Base-by-base conservation (phyloP, 2,329 filamentous ascomycete species). In the Calonectria hongkongensis region DNA sequence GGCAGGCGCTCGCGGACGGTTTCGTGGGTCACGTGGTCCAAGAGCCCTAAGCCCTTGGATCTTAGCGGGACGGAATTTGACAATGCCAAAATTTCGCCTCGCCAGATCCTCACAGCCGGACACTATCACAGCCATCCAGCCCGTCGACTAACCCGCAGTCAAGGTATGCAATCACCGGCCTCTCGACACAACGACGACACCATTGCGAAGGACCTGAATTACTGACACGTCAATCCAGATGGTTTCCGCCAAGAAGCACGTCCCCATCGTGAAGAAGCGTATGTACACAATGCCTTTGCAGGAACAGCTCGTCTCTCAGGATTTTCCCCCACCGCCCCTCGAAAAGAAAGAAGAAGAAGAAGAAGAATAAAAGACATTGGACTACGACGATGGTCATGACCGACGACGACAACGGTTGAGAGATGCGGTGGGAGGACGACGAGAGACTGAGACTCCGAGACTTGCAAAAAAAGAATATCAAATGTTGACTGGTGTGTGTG, bases 261-360 rank as follows among this genome's bases (percentile, higher is more conserved):
- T 98, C 87, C 94, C 96, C 85, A 99, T 99, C 92, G 95, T 99
- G 86, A 99, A 99, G 95, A 99, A 99, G 95, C 95, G 95, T 98
- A 96, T 86, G 95, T 95, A 84, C 81, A 63, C 13, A 39, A 21
- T 25, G 39, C 33, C 36, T 60, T 21, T 25, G 73, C 68, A 73
- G 25, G 33, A 60, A 69, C 43, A 70, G 60, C 50, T 45, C 54
- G 56, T 25, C 27, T 48, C 54, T 60, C 33, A 36, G 39, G 54
- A 60, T 60, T 1, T 33, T 36, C 13, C 16, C 39, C 68, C 60
- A 45, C 68, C 67, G 73, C 63, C 54, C 60, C 54, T 63, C 36
- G 56, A 63, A 62, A 70, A 36, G 10, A 13, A 10, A 36, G 6
- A 36, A 36, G 8, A 36, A 36, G 10, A 36, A 36, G 10, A 36